phyloP scores from a whole-genome alignment of 768 basidiomycete species.

The Trametes meyenii region DNA sequence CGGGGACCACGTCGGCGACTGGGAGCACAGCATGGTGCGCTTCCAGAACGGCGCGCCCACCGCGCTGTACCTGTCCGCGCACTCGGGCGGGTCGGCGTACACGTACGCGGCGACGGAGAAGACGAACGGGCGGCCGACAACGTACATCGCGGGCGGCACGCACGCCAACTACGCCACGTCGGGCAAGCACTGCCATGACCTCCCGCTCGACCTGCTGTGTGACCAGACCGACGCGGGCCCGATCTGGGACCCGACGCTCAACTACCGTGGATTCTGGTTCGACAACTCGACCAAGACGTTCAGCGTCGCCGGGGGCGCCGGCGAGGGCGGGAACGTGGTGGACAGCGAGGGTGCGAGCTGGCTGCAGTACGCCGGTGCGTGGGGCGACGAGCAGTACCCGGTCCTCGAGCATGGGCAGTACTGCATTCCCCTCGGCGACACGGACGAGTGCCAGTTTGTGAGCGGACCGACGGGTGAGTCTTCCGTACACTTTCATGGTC shows the following conservation, averaged over 20 bases:
- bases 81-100: constrained; percentile 34
- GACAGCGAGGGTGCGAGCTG: constrained; percentile 30
- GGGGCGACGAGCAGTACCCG: constrained; percentile 35
- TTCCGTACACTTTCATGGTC: background rate
- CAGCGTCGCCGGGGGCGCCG: constrained; percentile 25
- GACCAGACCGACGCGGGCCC: constrained; percentile 32
- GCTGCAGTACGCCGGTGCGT: constrained; percentile 30
- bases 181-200: constrained; percentile 30
- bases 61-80: constrained; percentile 35
- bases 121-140: constrained; percentile 28
- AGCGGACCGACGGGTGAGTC: constrained; percentile 33
- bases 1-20: constrained; percentile 39
- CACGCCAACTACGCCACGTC: constrained; percentile 35
- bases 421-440: constrained; percentile 21
- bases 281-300: constrained; percentile 26
- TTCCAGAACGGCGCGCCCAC: constrained; percentile 35
- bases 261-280: constrained; percentile 35
- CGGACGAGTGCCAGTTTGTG: constrained; percentile 27
- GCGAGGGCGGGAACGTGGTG: constrained; percentile 16
- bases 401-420: constrained; percentile 30
- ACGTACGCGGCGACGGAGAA: constrained; percentile 28
- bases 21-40: constrained; percentile 40
- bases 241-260: constrained; percentile 33
- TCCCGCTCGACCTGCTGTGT: constrained; percentile 27
- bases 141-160: constrained; percentile 33